These are phyloP conservation scores for Trametes versicolor DNA, from an alignment of 1,284 basidiomycete species.

Conservation along the genomic window DNA sequence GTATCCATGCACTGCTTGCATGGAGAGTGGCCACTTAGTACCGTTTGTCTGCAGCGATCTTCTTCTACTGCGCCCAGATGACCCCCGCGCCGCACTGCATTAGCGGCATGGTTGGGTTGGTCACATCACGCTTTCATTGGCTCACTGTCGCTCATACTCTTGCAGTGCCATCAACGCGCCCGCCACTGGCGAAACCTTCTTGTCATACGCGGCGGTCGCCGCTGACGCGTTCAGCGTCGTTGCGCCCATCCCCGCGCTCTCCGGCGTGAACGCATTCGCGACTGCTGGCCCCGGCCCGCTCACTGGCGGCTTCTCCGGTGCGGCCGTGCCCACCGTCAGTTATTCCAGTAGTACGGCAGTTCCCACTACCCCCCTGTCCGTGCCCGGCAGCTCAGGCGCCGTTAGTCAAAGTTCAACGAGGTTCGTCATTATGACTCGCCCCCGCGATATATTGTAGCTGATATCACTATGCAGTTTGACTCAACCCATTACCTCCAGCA, in stretches of 20 bases:
- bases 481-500: no score
- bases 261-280: conserved; percentile 56
- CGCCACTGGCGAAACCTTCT: conserved; percentile 56
- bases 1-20: background rate
- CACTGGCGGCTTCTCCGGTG: conserved; percentile 42
- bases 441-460: no score
- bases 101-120: conserved; percentile 44
- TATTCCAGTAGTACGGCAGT: background rate
- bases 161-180: conserved; percentile 64
- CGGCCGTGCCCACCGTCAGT: conserved; percentile 38
- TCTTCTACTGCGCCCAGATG: conserved; percentile 67
- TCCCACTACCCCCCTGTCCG: no score
- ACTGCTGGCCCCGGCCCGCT: conserved; percentile 52
- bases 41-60: conserved; percentile 58
- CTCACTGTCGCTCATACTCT: background rate
- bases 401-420: no score
- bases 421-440: no score
- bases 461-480: no score
- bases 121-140: background rate
- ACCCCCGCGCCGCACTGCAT: conserved; percentile 52
- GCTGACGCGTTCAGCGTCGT: conserved; percentile 41
- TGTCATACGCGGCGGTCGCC: conserved; percentile 51
- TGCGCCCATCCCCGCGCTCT: conserved; percentile 44
- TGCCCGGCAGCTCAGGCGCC: no score
- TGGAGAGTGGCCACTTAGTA: no score